These are phyloP conservation scores for Yamadazyma paraphyllophila DNA, from an alignment of 805 yeast species.

Conservation along the genomic window DNA sequence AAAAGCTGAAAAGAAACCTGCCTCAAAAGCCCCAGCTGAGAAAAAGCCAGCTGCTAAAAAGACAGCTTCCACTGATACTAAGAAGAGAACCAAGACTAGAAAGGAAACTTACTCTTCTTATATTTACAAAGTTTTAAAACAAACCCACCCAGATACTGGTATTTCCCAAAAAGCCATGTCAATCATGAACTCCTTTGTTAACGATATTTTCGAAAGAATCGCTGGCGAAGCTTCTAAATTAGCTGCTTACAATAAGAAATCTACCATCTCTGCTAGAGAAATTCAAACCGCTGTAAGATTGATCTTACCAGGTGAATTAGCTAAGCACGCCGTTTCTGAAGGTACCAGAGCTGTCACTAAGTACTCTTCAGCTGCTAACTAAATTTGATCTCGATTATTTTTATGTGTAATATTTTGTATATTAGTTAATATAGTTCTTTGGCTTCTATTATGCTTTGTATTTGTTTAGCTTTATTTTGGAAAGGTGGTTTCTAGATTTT, in stretches of 20 bases:
- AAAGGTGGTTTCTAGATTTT: too few relatives aligned
- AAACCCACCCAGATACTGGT: slow-evolving; percentile 99
- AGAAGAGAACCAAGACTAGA: slow-evolving; percentile 94
- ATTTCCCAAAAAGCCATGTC: slow-evolving; percentile 98
- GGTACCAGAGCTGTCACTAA: slow-evolving; percentile 98
- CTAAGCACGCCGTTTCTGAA: slow-evolving; percentile 97
- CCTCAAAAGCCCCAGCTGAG: slow-evolving; percentile 97
- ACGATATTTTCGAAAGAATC: slow-evolving; percentile 97
- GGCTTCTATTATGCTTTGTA: not conserved
- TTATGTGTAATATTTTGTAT: slow-evolving; percentile 13
- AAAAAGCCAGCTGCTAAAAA: slow-evolving; percentile 91
- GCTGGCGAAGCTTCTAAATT: slow-evolving; percentile 97
- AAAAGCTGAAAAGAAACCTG: slow-evolving; percentile 69
- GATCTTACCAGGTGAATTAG: slow-evolving; percentile 97
- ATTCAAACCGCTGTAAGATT: slow-evolving; percentile 98
- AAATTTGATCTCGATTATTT: slow-evolving; percentile 11
- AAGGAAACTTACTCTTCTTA: slow-evolving; percentile 98
- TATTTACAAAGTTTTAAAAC: slow-evolving; percentile 97
- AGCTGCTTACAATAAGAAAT: slow-evolving; percentile 98
- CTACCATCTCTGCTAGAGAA: slow-evolving; percentile 97
- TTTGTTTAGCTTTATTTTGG: too few relatives aligned
- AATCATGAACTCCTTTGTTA: slow-evolving; percentile 96
- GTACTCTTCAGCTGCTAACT: slow-evolving; percentile 69
- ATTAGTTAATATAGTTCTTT: slow-evolving; percentile 11
- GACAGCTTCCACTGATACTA: slow-evolving; percentile 72